Conservation (phyloP, 345 rosid genomes). For the Brassica cretica region DNA sequence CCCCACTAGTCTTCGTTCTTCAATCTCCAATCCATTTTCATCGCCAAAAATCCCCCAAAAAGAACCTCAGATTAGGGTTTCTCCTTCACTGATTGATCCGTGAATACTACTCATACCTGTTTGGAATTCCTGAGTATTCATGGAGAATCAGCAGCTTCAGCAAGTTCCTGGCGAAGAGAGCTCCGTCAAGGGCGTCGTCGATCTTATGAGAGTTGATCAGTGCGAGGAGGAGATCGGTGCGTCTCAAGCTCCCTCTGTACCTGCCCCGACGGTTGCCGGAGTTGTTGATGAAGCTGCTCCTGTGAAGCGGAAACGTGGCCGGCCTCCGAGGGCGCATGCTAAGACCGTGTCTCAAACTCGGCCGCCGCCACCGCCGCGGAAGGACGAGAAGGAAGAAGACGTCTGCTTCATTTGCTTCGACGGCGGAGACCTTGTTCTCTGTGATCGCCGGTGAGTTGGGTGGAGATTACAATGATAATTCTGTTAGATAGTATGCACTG, state of each 20-base stretch:
- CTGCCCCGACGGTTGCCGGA: slow-evolving; percentile 22
- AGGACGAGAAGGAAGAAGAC: slow-evolving; percentile 76
- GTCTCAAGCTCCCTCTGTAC: slow-evolving; percentile 45
- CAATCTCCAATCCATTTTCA: slow-evolving; percentile 16
- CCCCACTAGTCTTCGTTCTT: slow-evolving; percentile 39
- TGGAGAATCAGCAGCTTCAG: slow-evolving; percentile 45
- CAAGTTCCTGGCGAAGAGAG: slow-evolving; percentile 28
- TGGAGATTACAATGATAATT: not conserved
- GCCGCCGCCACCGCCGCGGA: slow-evolving; percentile 35
- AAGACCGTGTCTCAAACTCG: slow-evolving; percentile 20
- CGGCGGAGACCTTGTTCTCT: slow-evolving; percentile 94
- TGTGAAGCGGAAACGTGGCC: slow-evolving; percentile 71
- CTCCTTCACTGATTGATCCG: slow-evolving; percentile 26
- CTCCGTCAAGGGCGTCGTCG: slow-evolving; percentile 40
- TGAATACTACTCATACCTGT: not conserved
- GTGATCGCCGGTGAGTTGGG: slow-evolving; percentile 86
- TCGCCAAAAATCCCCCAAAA: slow-evolving; percentile 32
- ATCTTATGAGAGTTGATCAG: slow-evolving; percentile 59
- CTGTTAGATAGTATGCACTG: slow-evolving; percentile 9
- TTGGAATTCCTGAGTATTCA: slow-evolving; percentile 18
- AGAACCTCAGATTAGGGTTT: slow-evolving; percentile 62
- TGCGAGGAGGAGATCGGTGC: slow-evolving; percentile 44
- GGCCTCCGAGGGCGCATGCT: slow-evolving; percentile 58
- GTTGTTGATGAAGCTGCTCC: slow-evolving; percentile 31
- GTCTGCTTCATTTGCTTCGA: slow-evolving; percentile 99